Percentiles rank a stretch among this genome's conserved stretches.
Evolutionary conservation across 257 asterid genomes (phyloP).

Genomic region (Misopates orontium): DNA sequence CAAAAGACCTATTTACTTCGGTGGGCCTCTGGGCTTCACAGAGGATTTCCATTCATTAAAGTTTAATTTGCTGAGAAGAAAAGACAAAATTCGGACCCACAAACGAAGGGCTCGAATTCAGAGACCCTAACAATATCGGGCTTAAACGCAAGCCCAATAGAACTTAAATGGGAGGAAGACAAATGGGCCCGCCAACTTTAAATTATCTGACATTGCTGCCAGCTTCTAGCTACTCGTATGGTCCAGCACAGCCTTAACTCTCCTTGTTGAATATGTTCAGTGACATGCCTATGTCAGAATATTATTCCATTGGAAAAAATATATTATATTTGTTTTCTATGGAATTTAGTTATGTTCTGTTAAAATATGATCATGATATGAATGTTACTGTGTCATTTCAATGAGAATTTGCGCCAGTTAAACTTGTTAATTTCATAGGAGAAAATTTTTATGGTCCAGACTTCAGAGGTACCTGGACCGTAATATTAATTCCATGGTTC

Average conservation of each 20-base stretch:
- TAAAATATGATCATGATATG: too few species aligned
- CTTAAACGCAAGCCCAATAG: constrained; percentile 32
- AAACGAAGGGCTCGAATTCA: neutral
- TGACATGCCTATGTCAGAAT: constrained; percentile 28
- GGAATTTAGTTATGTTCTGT: too few species aligned
- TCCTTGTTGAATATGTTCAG: constrained; percentile 26
- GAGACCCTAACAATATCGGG: neutral
- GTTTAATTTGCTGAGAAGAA: too few species aligned
- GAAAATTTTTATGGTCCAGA: too few species aligned
- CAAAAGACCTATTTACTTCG: constrained; percentile 10
- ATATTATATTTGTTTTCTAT: too few species aligned
- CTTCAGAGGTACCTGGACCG: too few species aligned
- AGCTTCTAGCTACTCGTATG: constrained; percentile 36
- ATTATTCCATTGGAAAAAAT: constrained; percentile 24
- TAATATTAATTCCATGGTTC: too few species aligned
- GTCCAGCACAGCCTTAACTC: constrained; percentile 50
- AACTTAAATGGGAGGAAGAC: constrained; percentile 18
- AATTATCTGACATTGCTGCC: constrained; percentile 33
- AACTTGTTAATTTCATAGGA: too few species aligned
- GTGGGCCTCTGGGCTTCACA: constrained; percentile 35
- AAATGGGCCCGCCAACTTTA: constrained; percentile 41
- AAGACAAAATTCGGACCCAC: constrained; percentile 39
- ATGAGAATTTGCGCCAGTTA: too few species aligned
- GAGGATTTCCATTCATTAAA: neutral
- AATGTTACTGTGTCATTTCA: too few species aligned